These are phyloP conservation scores for Pisolithus marmoratus DNA, from an alignment of 768 basidiomycete species.

Conservation along the genomic window DNA sequence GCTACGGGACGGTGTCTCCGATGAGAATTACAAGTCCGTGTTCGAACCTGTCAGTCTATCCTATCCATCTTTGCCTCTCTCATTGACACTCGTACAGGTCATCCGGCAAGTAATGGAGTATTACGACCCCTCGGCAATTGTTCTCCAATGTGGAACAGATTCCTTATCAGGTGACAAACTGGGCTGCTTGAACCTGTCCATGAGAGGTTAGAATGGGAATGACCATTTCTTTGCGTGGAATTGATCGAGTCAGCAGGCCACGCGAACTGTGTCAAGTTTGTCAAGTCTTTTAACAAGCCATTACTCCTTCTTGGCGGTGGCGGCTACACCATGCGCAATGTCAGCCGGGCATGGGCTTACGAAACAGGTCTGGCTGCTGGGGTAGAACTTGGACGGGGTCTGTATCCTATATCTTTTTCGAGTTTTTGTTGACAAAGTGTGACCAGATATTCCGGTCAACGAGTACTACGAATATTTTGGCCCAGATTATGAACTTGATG, in stretches of 20 bases:
- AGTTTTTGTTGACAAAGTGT: slow-evolving; percentile 4
- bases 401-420: slow-evolving; percentile 4
- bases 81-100: slow-evolving; percentile 47
- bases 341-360: slow-evolving; percentile 95
- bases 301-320: slow-evolving; percentile 94
- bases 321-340: slow-evolving; percentile 98
- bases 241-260: slow-evolving; percentile 54
- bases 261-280: slow-evolving; percentile 94
- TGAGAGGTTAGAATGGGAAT: slow-evolving; percentile 56
- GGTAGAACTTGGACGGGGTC: slow-evolving; percentile 84
- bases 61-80: neutral
- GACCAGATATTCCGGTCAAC: slow-evolving; percentile 91
- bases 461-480: slow-evolving; percentile 99
- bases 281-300: slow-evolving; percentile 94
- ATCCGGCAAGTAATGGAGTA: slow-evolving; percentile 91
- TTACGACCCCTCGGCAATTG: slow-evolving; percentile 91
- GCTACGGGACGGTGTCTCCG: slow-evolving; percentile 88
- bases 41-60: slow-evolving; percentile 78
- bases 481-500: slow-evolving; percentile 93
- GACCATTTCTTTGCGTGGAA: neutral
- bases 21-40: slow-evolving; percentile 90
- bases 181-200: slow-evolving; percentile 93
- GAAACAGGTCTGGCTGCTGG: slow-evolving; percentile 99
- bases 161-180: slow-evolving; percentile 95
- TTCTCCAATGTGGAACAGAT: slow-evolving; percentile 96